These are phyloP conservation scores for Candida suzukii DNA, from an alignment of 805 yeast species.

Conservation along the genomic window DNA sequence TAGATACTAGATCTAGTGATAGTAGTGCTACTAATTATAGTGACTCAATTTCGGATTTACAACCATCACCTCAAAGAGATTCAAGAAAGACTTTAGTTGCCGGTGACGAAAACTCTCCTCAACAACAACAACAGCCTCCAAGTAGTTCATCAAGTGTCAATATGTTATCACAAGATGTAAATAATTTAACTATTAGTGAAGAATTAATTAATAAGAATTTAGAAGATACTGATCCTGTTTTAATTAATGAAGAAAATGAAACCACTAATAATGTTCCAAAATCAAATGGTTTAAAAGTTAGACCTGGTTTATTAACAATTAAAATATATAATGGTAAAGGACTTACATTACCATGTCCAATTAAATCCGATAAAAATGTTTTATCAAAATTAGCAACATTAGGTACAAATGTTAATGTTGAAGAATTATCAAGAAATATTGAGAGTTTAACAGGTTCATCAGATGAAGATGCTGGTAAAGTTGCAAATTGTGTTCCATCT, in stretches of 20 bases:
- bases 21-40: too few species aligned
- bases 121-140: too few species aligned
- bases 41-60: too few species aligned
- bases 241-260: constrained; percentile 13
- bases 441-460: constrained; percentile 20
- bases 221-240: constrained; percentile 26
- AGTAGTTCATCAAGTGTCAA: not conserved
- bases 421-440: constrained; percentile 25
- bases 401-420: constrained; percentile 33
- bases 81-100: constrained; percentile 16
- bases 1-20: too few species aligned
- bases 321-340: constrained; percentile 67
- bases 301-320: constrained; percentile 72
- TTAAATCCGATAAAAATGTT: constrained; percentile 57
- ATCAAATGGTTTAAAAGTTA: constrained; percentile 10
- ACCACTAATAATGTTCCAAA: not conserved
- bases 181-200: constrained; percentile 1
- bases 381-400: constrained; percentile 61
- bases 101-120: constrained; percentile 1
- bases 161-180: constrained; percentile 1
- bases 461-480: constrained; percentile 19
- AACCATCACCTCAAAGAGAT: too few species aligned
- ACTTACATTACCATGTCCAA: constrained; percentile 62
- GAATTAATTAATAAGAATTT: constrained; percentile 18
- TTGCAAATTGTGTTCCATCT: constrained; percentile 38